Base-by-base conservation (phyloP, 306 rosid species). In the Castanea sativa region DNA sequence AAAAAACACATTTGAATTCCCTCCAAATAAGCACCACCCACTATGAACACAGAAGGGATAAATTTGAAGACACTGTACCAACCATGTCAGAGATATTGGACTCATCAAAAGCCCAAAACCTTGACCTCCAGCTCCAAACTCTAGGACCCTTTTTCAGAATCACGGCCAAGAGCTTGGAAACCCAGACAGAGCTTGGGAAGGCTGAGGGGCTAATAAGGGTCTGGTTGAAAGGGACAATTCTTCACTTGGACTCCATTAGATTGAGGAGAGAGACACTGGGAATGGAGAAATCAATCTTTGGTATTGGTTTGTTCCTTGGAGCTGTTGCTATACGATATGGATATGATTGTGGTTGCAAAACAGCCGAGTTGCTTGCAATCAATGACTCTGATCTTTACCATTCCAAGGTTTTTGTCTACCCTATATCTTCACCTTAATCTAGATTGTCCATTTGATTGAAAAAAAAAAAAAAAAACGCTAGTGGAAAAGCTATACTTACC, bases 91-190 rank as follows among this genome's bases (percentile, higher is more conserved):
- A 94, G 12, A 92, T 94, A 19, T 15, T 90, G 27, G 87, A 83
- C 9, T 84, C 97, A 0, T 91, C 97, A 0, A 84, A 82, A 74
- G 55, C 92, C 11, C 97, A 92, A 85, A 94, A 88, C 6, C 80
- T 91, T 2, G 83, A 86, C 83, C 88, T 94, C 68, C 74, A 82
- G 78, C 99, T 94, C 57, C 89, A 86, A 89, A 89, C 92, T 4
- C 14, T 94, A 5, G 99, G 97, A 57, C 99, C 97, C 73, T 94
- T 94, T 70, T 92, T 91, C 91, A 87, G 95, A 87, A 91, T 94
- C 85, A 91, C 92, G 0, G 99, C 97, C 55, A 88, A 41, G 63
- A 38, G 7, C 45, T 38, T 38, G 45, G 45, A 38, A 38, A 38
- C 45, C 45, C 45, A 38, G 7, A 38, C 45, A 38, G 45, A 94